phyloP scores from a whole-genome alignment of 2,329 filamentous ascomycete species.

The Colletotrichum navitas region DNA sequence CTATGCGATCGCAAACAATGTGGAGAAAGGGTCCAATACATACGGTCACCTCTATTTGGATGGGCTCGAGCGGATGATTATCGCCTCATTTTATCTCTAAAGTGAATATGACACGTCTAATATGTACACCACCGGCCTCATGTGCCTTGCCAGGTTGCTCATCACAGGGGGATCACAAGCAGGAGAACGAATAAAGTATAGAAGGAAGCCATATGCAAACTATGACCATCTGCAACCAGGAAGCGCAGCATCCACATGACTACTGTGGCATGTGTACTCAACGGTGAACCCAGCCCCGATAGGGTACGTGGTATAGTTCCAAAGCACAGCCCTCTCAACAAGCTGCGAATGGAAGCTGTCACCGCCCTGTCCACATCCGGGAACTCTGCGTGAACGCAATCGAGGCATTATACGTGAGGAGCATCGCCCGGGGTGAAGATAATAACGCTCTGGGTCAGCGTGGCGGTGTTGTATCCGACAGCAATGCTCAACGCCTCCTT shows the following conservation, averaged over 20 bases:
- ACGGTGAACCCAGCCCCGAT: slow-evolving; percentile 24
- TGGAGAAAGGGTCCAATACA: neutral
- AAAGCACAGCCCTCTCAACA: slow-evolving; percentile 19
- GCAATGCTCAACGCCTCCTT: slow-evolving; percentile 45
- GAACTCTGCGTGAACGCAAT: slow-evolving; percentile 47
- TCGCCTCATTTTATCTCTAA: neutral
- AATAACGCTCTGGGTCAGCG: slow-evolving; percentile 47
- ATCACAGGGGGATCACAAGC: slow-evolving; percentile 15
- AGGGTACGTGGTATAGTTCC: slow-evolving; percentile 29
- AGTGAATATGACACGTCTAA: slow-evolving; percentile 14
- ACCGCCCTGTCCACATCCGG: slow-evolving; percentile 46
- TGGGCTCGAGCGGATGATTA: neutral
- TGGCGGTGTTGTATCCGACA: slow-evolving; percentile 44
- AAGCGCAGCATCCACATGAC: neutral
- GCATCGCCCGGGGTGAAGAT: slow-evolving; percentile 45
- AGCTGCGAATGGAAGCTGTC: slow-evolving; percentile 46
- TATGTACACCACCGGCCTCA: slow-evolving; percentile 15
- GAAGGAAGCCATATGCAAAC: neutral
- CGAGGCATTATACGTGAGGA: slow-evolving; percentile 45
- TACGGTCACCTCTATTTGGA: slow-evolving; percentile 2
- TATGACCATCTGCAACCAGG: neutral
- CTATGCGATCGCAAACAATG: neutral
- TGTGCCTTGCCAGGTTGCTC: slow-evolving; percentile 28
- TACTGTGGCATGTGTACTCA: neutral
- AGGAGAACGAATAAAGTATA: slow-evolving; percentile 19